Base-by-base conservation (phyloP, 1,284 basidiomycete species). In the Exobasidium cylindrosporum region DNA sequence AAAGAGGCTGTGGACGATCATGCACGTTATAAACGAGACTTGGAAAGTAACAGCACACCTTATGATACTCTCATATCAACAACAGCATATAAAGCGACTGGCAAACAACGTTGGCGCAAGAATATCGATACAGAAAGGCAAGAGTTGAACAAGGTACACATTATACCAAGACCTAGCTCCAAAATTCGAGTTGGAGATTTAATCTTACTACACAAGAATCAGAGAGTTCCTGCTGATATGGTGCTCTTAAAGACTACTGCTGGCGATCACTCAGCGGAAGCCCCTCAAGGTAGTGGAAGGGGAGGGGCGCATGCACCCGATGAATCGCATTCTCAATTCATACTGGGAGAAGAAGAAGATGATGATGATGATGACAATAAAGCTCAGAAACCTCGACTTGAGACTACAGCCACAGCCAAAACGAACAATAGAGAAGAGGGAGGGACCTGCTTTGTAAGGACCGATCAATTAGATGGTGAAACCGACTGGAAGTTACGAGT, bases 1-100 rank as follows among this genome's bases (percentile, higher is more conserved):
- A 99, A 99, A 81, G 96, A 99, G 81, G 96, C 95, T 0, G 92
- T 92, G 74, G 96, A 99, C 78, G 96, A 99, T 81, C 97, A 94
- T 83, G 89, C 90, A 69, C 90, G 96, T 24, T 87, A 94, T 77
- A 86, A 89, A 7, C 87, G 96, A 30, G 96, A 98, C 80, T 85
- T 87, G 40, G 93, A 97, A 81, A 93, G 93, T 66, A 99, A 99
- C 79, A 95, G 93, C 0, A 88, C 91, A 54, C 88, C 88, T 61
- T 98, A 97, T 80, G 85, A 91, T 60, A 85, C 92, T 57, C 84
- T 97, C 5, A 87, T 89, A 52, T 74, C 67, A 80, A 77, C 65
- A 76, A 23, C 66, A 50, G 4, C 58, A 17, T 50, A 55, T 17
- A 47, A 44, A 10, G 43, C 17, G 3, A 43, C 14, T 26, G n/a